Evolutionary conservation across 129 eudicot species (phyloP).

Genomic region (Ambrosia trifida): DNA sequence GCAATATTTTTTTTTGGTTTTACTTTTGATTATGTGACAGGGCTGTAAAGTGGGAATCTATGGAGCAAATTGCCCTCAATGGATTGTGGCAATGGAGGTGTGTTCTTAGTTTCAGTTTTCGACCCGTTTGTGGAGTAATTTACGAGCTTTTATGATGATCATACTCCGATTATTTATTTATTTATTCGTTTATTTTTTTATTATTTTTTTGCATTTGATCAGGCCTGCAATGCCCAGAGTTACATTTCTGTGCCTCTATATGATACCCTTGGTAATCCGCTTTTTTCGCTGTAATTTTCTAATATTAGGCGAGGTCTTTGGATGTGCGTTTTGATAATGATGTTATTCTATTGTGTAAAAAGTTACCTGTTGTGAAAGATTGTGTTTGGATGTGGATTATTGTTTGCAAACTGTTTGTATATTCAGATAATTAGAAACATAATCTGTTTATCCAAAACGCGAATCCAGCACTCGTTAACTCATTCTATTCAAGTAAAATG

Average conservation of each 20-base stretch:
- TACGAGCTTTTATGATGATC: not conserved
- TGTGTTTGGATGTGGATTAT: not conserved
- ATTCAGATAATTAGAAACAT: not conserved
- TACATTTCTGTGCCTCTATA: constrained; percentile 91
- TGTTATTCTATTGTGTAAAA: not conserved
- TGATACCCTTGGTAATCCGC: constrained; percentile 82
- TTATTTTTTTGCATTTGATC: constrained; percentile 18
- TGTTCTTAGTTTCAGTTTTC: constrained; percentile 7
- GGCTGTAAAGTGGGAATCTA: constrained; percentile 90
- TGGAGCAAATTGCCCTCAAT: constrained; percentile 95
- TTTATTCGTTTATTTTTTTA: not conserved
- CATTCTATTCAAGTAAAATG: not conserved
- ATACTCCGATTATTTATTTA: not conserved
- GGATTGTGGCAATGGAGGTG: constrained; percentile 98
- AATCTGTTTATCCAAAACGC: constrained; percentile 1
- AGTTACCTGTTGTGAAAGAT: not conserved
- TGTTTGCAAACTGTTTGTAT: not conserved
- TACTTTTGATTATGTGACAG: constrained; percentile 35
- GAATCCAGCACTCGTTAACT: not conserved
- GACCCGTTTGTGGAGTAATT: not conserved
- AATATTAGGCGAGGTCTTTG: not conserved
- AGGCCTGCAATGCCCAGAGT: constrained; percentile 94
- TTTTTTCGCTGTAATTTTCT: constrained; percentile 9
- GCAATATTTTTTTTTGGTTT: not conserved
- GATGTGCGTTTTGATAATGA: not conserved